These are phyloP conservation scores for Whalleya microplaca DNA, from an alignment of 2,329 filamentous ascomycete species.

Conservation along the genomic window DNA sequence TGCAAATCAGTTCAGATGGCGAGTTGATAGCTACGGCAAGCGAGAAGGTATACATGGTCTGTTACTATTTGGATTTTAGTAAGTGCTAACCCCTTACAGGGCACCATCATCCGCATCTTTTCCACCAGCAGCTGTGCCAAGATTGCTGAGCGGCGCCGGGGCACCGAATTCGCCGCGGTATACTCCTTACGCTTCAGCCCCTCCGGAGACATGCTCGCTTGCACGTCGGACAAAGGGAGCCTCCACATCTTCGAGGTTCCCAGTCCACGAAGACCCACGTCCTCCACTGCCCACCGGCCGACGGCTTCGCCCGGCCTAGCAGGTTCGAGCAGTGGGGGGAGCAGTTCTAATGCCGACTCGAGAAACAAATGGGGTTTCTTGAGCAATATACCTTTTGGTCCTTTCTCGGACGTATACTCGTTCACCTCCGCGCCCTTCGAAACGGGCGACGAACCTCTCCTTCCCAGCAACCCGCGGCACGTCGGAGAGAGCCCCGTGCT, in stretches of 20 bases:
- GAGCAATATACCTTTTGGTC: conserved; percentile 81
- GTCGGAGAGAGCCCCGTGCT: conserved; percentile 44
- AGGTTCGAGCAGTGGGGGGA: conserved; percentile 22
- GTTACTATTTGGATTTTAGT: neutral
- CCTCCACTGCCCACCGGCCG: conserved; percentile 17
- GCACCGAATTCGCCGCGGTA: conserved; percentile 84
- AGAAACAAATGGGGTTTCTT: conserved; percentile 85
- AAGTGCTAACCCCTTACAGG: conserved; percentile 48
- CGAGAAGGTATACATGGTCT: conserved; percentile 60
- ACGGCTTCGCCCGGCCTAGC: conserved; percentile 21
- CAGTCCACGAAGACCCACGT: conserved; percentile 46
- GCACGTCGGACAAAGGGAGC: conserved; percentile 95
- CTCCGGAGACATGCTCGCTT: conserved; percentile 77
- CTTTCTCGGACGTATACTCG: conserved; percentile 90
- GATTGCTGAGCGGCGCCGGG: conserved; percentile 82
- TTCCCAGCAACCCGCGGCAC: conserved; percentile 40
- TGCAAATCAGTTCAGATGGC: conserved; percentile 80
- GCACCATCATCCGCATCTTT: conserved; percentile 87
- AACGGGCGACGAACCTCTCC: conserved; percentile 72
- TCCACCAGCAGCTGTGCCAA: conserved; percentile 79
- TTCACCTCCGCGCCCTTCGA: conserved; percentile 82
- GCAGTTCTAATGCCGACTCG: conserved; percentile 48
- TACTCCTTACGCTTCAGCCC: conserved; percentile 90
- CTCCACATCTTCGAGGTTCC: conserved; percentile 92
- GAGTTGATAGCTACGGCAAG: conserved; percentile 87